Conservation (phyloP, 805 yeast species). For the Myxozyma mucilagina region DNA sequence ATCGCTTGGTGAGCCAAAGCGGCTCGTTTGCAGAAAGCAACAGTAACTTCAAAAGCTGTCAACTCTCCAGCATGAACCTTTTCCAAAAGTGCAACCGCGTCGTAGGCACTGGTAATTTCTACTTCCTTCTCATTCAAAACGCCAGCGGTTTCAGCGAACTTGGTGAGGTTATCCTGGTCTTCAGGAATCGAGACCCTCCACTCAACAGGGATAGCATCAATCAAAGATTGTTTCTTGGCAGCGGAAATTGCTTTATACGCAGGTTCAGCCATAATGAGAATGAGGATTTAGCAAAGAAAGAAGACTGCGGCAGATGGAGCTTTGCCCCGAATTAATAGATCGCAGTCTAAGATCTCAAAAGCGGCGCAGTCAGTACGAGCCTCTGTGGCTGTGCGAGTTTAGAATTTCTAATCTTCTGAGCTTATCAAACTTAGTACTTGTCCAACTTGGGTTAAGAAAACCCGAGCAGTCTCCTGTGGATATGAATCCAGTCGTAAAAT, state of each 20-base stretch:
- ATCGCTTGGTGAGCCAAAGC: slow-evolving; percentile 29
- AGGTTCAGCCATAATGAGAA: slow-evolving; percentile 21
- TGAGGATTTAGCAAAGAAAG: too few relatives aligned
- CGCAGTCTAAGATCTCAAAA: too few relatives aligned
- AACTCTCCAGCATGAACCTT: slow-evolving; percentile 46
- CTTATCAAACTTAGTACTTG: too few relatives aligned
- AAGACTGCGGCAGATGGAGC: too few relatives aligned
- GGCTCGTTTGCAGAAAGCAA: slow-evolving; percentile 48
- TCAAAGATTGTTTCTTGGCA: slow-evolving; percentile 46
- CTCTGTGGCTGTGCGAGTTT: too few relatives aligned
- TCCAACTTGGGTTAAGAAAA: too few relatives aligned
- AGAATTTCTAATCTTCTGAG: too few relatives aligned
- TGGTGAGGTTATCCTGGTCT: slow-evolving; percentile 43
- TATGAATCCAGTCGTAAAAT: too few relatives aligned
- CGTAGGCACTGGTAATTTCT: slow-evolving; percentile 47
- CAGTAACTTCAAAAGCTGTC: slow-evolving; percentile 47
- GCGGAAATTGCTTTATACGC: slow-evolving; percentile 46
- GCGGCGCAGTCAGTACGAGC: too few relatives aligned
- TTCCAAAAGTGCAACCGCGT: slow-evolving; percentile 42
- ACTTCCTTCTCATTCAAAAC: slow-evolving; percentile 44
- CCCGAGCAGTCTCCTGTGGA: too few relatives aligned
- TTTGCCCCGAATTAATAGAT: too few relatives aligned
- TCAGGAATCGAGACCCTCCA: slow-evolving; percentile 46
- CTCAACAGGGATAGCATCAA: slow-evolving; percentile 47
- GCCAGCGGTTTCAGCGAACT: slow-evolving; percentile 45